phyloP scores from a whole-genome alignment of 2,329 filamentous ascomycete genomes.

The Aureobasidium lini region DNA sequence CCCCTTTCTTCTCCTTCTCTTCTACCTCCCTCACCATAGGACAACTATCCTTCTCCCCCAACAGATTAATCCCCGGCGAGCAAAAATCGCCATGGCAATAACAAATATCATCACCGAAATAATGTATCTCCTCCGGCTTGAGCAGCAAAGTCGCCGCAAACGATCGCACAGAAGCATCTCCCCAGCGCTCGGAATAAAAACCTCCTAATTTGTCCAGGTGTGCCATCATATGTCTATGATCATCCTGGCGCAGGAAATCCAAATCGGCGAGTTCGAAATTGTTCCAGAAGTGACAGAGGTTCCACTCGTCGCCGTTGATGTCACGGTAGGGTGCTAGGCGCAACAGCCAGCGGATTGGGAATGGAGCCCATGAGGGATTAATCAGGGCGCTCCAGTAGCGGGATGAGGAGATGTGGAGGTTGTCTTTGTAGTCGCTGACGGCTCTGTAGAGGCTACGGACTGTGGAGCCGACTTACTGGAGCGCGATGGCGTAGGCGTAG shows the following conservation, averaged over 20 bases:
- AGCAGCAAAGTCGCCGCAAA: conserved; percentile 49
- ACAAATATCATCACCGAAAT: background rate
- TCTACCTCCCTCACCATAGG: background rate
- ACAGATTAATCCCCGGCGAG: background rate
- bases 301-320: conserved; percentile 35
- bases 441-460: conserved; percentile 40
- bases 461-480: conserved; percentile 39
- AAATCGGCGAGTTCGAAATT: conserved; percentile 48
- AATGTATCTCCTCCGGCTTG: background rate
- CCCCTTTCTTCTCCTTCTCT: background rate
- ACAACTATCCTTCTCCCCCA: background rate
- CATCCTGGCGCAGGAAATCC: conserved; percentile 42
- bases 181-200: conserved; percentile 42
- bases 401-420: conserved; percentile 23
- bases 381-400: conserved; percentile 16
- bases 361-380: conserved; percentile 16
- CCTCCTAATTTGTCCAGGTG: conserved; percentile 44
- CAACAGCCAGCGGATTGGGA: conserved; percentile 35
- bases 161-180: conserved; percentile 47
- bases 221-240: conserved; percentile 43
- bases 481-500: conserved; percentile 47
- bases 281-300: conserved; percentile 45
- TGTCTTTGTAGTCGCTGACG: conserved; percentile 40
- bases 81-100: background rate
- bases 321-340: conserved; percentile 19